A percentile compares a stretch with the other conserved stretches of the same genome.
Conservation (phyloP, 495 filamentous ascomycete species). For the Penicillium cataractarum region DNA sequence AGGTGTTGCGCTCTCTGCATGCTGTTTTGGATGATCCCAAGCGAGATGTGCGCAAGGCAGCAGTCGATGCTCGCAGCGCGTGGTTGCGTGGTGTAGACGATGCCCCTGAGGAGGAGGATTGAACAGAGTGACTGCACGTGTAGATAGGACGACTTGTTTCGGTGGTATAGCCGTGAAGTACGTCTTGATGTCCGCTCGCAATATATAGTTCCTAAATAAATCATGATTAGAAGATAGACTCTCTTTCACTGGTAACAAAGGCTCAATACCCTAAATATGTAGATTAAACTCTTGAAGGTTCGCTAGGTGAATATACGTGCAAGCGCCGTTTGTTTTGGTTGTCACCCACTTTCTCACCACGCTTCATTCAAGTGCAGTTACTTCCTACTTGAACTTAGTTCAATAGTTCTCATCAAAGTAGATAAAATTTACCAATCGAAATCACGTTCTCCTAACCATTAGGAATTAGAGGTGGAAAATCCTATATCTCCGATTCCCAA, state of each 20-base stretch:
- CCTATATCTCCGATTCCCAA: too few species aligned
- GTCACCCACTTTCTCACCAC: background rate
- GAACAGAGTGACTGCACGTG: conserved; percentile 2
- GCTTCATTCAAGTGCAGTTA: too few species aligned
- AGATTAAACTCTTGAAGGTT: background rate
- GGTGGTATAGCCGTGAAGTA: background rate
- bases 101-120: conserved; percentile 61
- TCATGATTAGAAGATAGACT: background rate
- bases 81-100: conserved; percentile 66
- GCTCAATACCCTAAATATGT: background rate
- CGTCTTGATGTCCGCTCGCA: background rate
- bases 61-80: conserved; percentile 66
- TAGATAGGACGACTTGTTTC: background rate
- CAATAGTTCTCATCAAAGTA: too few species aligned
- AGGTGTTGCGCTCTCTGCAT: conserved; percentile 59
- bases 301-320: background rate
- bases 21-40: conserved; percentile 67
- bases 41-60: conserved; percentile 67
- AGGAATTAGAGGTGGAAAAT: too few species aligned
- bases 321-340: background rate
- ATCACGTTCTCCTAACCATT: too few species aligned
- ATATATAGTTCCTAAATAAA: background rate
- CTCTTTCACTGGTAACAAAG: background rate
- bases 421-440: too few species aligned
- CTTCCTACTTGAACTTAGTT: too few species aligned